Base-by-base conservation (phyloP, 2,329 filamentous ascomycete genomes). In the Parastagonospora avenae region DNA sequence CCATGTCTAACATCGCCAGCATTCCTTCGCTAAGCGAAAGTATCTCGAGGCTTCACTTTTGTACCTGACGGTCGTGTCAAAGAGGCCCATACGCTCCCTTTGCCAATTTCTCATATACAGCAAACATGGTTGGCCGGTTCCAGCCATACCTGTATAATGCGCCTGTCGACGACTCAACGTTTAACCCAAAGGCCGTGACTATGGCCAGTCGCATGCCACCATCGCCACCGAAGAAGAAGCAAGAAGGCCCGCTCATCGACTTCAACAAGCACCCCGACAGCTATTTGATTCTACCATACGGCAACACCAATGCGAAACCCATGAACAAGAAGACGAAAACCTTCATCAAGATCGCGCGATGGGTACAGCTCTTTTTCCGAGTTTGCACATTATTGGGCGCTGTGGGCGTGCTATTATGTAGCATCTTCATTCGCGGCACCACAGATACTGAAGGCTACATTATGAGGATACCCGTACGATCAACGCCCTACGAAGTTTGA, bases 231-330 rank as follows among this genome's bases (percentile, higher is more conserved):
- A 86, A 82, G 66, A 80, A 84, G 36, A 88, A 89, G 79, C 82
- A 81, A 38, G 80, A 89, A 46, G 92, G 91, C 0, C 92, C 91
- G 10, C 77, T 95, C 57, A 77, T 97, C 56, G 83, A 88, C 52
- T 89, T 96, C 79, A 94, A 95, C 73, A 82, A 84, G 50, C 92
- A 96, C 73, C 92, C 92, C 1, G 92, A 97, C 67, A 80, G 86
- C 58, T 89, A 89, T 64, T 77, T 83, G 59, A 81, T 89, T 45
- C 79, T 88, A 29, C 82, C 83, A 4, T 85, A 86, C 64, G 83
- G 84, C 54, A 83, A 82, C 46, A 80, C 79, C 47, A 79, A 83
- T 54, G 84, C 83, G 65, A 82, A 81, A 50, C 82, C 86, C 2
- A 87, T 97, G 84, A 86, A 84, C 66, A 79, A 81, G 14, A 83